Evolutionary conservation across 139 green algal genomes (phyloP).

Genomic region (Tetraselmis striata): DNA sequence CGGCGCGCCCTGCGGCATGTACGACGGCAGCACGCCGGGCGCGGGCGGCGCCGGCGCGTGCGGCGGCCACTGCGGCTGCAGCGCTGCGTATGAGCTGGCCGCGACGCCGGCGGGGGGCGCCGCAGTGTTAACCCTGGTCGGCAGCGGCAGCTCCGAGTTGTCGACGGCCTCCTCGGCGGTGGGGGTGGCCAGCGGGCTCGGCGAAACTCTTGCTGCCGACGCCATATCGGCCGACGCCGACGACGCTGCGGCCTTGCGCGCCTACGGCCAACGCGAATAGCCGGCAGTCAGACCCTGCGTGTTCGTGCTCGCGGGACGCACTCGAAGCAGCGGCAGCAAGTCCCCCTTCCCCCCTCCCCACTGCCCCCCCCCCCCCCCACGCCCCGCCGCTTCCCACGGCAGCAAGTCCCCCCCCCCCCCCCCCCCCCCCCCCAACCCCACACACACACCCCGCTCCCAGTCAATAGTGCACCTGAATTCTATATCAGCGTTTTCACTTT

Average conservation of each 20-base stretch:
- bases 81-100: background rate
- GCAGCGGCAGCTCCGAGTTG: background rate
- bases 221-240: too few species aligned
- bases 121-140: too few species aligned
- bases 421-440: background rate
- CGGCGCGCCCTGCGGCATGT: background rate
- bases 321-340: too few species aligned
- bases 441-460: background rate
- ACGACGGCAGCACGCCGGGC: background rate
- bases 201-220: background rate
- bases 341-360: too few species aligned
- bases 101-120: background rate
- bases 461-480: background rate
- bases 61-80: background rate
- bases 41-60: background rate
- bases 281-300: too few species aligned
- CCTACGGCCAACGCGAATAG: too few species aligned
- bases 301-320: too few species aligned
- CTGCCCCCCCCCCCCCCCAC: too few species aligned
- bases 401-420: background rate
- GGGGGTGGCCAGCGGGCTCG: background rate
- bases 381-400: too few species aligned
- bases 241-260: too few species aligned
- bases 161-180: background rate
- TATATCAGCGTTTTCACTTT: too few species aligned